Percentiles rank a stretch among this genome's conserved stretches.
Evolutionary conservation across 768 basidiomycete species (phyloP).

Genomic region (Pleurotus tuber-regium): DNA sequence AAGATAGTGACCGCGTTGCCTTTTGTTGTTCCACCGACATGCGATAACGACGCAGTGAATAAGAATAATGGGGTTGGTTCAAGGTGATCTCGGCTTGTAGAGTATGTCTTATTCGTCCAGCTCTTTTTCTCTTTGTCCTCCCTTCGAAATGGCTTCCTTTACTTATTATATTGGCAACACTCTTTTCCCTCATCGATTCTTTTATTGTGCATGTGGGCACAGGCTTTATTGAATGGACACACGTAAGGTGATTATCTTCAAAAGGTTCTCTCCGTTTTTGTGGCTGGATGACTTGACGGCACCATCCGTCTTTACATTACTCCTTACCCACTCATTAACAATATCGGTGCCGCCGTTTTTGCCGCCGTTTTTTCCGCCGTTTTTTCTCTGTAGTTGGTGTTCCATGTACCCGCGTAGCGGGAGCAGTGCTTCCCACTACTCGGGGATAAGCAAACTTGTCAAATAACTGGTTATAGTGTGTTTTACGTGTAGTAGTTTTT

Average conservation of each 20-base stretch:
- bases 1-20: background rate
- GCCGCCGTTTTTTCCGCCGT: too few relatives aligned
- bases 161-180: conserved; percentile 14
- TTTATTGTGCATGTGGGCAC: conserved; percentile 2
- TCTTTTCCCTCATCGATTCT: conserved; percentile 19
- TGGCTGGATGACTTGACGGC: conserved; percentile 13
- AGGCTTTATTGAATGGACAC: background rate
- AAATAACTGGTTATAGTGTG: background rate
- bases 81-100: background rate
- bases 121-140: conserved; percentile 12
- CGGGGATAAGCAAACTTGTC: background rate
- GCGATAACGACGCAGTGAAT: conserved; percentile 12
- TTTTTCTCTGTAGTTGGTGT: conserved; percentile 1
- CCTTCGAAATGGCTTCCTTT: conserved; percentile 6
- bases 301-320: conserved; percentile 10
- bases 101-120: background rate
- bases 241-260: background rate
- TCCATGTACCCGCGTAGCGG: background rate
- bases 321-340: conserved; percentile 1
- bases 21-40: conserved; percentile 4
- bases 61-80: background rate
- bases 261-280: conserved; percentile 2
- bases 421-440: conserved; percentile 1
- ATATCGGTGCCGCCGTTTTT: too few relatives aligned
- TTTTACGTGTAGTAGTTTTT: conserved; percentile 1